These are phyloP conservation scores for Misopates orontium DNA, from an alignment of 257 asterid genomes.

Conservation along the genomic window DNA sequence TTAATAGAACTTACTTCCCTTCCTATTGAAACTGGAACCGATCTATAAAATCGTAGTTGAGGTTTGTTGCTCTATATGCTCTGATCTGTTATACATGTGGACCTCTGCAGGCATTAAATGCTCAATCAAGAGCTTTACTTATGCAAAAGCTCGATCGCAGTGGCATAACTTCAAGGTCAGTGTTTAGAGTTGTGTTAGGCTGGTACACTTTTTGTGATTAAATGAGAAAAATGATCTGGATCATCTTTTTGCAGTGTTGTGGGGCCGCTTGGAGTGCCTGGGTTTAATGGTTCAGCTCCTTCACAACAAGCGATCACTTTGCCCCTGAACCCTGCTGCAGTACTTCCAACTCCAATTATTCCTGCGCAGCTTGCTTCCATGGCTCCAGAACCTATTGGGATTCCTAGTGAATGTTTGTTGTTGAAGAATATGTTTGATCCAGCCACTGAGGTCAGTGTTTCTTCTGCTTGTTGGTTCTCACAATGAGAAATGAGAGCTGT, in stretches of 20 bases:
- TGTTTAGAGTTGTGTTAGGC: slow-evolving; percentile 10
- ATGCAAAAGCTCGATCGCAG: slow-evolving; percentile 97
- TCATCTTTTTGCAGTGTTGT: slow-evolving; percentile 47
- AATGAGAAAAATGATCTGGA: slow-evolving; percentile 16
- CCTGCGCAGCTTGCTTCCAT: slow-evolving; percentile 58
- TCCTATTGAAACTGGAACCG: neutral
- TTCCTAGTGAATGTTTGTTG: slow-evolving; percentile 89
- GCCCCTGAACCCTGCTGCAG: slow-evolving; percentile 65
- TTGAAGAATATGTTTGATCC: slow-evolving; percentile 99
- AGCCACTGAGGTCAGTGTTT: slow-evolving; percentile 66
- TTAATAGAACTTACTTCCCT: neutral
- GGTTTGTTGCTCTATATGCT: neutral
- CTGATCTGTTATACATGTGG: slow-evolving; percentile 15
- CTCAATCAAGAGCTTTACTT: slow-evolving; percentile 95
- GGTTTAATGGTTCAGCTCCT: slow-evolving; percentile 66
- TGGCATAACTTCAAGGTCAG: slow-evolving; percentile 82
- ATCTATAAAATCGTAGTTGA: neutral
- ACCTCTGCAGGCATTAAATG: slow-evolving; percentile 73
- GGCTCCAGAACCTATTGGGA: slow-evolving; percentile 88
- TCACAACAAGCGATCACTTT: slow-evolving; percentile 56
- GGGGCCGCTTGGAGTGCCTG: slow-evolving; percentile 71
- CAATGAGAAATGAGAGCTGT: neutral
- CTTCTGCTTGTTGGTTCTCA: slow-evolving; percentile 6
- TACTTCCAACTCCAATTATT: slow-evolving; percentile 47
- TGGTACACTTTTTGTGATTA: slow-evolving; percentile 12